These are phyloP conservation scores for Ophiostoma tasmaniense DNA, from an alignment of 2,329 filamentous ascomycete genomes.

Conservation along the genomic window DNA sequence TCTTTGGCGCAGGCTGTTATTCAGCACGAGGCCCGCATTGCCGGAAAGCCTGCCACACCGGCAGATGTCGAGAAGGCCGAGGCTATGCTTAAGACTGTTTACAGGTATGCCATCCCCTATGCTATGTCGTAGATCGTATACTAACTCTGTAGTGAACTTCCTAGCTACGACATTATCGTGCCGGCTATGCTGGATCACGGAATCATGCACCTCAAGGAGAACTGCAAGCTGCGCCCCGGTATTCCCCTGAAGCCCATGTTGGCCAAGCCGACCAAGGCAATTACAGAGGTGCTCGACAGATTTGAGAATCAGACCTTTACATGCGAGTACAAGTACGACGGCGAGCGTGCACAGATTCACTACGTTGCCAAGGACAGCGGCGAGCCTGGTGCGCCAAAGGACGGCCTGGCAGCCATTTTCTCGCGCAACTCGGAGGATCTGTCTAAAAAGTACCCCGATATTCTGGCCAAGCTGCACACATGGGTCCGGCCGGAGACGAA, in stretches of 20 bases:
- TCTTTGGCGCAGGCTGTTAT: constrained; percentile 84
- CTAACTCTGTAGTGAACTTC: constrained; percentile 55
- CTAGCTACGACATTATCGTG: constrained; percentile 90
- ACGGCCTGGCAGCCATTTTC: constrained; percentile 83
- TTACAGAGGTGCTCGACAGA: constrained; percentile 92
- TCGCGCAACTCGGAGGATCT: constrained; percentile 95
- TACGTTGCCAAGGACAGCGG: constrained; percentile 62
- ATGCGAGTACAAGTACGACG: constrained; percentile 98
- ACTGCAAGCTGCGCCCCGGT: constrained; percentile 86
- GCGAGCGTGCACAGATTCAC: constrained; percentile 96
- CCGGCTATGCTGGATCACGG: constrained; percentile 82
- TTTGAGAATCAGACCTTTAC: constrained; percentile 95
- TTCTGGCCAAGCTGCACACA: constrained; percentile 73
- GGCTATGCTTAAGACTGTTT: constrained; percentile 78
- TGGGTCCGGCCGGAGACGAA: constrained; percentile 89
- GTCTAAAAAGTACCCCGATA: constrained; percentile 95
- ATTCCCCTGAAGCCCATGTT: constrained; percentile 97
- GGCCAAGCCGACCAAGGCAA: constrained; percentile 95
- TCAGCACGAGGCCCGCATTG: constrained; percentile 66
- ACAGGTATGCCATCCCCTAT: constrained; percentile 35
- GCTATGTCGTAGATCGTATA: background rate
- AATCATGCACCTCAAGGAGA: constrained; percentile 70
- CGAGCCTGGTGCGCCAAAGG: background rate
- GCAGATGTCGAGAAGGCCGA: constrained; percentile 77
- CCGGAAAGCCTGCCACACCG: constrained; percentile 62